These are phyloP conservation scores for Tetrahymena malaccensis DNA, from an alignment of 73 alveolate species.

Conservation along the genomic window DNA sequence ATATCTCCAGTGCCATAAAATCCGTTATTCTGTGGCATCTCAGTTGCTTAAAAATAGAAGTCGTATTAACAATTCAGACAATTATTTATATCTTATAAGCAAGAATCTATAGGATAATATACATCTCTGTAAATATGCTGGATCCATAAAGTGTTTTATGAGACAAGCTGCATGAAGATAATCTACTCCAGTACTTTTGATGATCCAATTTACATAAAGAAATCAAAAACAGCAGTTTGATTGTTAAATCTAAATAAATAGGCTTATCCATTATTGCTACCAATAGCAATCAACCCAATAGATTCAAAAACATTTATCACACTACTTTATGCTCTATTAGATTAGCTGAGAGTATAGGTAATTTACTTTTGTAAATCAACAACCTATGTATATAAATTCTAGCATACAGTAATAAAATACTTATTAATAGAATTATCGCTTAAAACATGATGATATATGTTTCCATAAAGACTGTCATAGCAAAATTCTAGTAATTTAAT, in stretches of 20 bases:
- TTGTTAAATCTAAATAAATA: neutral
- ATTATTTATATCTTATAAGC: neutral
- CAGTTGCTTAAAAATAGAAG: neutral
- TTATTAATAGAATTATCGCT: neutral
- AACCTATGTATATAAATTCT: neutral
- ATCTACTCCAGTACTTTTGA: neutral
- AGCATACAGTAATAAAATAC: neutral
- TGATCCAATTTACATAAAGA: neutral
- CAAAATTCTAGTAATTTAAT: neutral
- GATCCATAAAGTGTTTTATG: neutral
- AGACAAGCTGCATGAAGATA: neutral
- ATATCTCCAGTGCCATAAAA: neutral
- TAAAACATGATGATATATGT: neutral
- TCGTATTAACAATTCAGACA: neutral
- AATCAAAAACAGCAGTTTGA: neutral
- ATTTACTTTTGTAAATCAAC: neutral
- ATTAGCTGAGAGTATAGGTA: neutral
- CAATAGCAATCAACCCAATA: neutral
- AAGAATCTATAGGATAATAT: neutral
- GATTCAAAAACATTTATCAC: neutral
- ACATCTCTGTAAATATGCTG: neutral
- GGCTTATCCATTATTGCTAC: neutral
- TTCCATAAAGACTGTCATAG: neutral
- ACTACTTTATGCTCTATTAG: neutral
- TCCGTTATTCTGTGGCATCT: neutral